Percentiles rank a stretch among this genome's conserved stretches.
phyloP scores from a whole-genome alignment of 257 asterid species.

The Penstemon davidsonii region DNA sequence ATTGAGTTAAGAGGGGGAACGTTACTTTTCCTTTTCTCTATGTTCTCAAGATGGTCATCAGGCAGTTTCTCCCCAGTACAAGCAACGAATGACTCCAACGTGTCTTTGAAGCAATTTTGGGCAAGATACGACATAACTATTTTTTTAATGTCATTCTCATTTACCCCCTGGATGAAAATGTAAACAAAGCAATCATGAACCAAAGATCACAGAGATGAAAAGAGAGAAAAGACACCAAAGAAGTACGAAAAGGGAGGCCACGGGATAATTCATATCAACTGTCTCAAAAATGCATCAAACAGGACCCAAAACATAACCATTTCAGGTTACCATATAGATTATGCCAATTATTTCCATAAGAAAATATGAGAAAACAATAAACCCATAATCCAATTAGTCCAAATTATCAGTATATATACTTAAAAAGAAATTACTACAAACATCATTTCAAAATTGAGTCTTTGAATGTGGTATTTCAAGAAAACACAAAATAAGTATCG shows the following conservation, averaged over 20 bases:
- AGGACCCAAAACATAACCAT: constrained; percentile 8
- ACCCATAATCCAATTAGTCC: background rate
- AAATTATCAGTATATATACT: background rate
- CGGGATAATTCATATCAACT: background rate
- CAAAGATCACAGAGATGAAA: constrained; percentile 1
- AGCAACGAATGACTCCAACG: constrained; percentile 66
- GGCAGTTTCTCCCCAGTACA: constrained; percentile 64
- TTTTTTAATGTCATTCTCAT: constrained; percentile 69
- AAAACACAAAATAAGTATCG: constrained; percentile 13
- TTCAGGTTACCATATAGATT: background rate
- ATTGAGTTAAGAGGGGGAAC: constrained; percentile 1
- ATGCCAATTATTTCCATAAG: background rate
- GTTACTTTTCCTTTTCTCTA: constrained; percentile 83
- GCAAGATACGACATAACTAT: constrained; percentile 80
- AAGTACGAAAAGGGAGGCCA: background rate
- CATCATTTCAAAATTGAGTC: background rate
- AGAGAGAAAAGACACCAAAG: background rate
- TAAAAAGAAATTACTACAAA: constrained; percentile 4
- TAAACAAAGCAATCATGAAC: background rate
- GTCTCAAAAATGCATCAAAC: background rate
- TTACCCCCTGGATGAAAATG: constrained; percentile 47
- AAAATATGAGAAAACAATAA: background rate
- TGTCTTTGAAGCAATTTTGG: constrained; percentile 82
- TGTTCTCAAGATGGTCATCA: constrained; percentile 55
- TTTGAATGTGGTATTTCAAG: constrained; percentile 14